Percentiles rank a stretch among this genome's conserved stretches.
Evolutionary conservation across 2,329 filamentous ascomycete genomes (phyloP).

Genomic region (Colletotrichum sp.): DNA sequence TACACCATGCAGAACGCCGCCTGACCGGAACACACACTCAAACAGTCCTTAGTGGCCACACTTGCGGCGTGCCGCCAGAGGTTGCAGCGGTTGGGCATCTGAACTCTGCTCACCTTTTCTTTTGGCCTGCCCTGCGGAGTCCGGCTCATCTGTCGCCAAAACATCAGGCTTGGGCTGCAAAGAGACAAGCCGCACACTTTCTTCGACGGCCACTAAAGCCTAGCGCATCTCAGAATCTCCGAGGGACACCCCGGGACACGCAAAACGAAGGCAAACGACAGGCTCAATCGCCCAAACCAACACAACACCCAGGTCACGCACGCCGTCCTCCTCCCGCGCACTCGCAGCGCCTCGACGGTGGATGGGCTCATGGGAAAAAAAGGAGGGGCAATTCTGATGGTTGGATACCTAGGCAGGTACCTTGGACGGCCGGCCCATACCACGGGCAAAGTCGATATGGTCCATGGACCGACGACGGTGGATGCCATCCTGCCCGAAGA

Average conservation of each 20-base stretch:
- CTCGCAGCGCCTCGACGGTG: background rate
- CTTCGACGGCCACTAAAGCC: constrained; percentile 2
- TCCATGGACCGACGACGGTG: background rate
- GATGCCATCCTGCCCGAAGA: constrained; percentile 14
- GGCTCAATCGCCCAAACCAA: background rate
- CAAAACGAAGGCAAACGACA: constrained; percentile 9
- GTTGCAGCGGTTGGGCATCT: constrained; percentile 1
- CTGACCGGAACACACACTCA: background rate
- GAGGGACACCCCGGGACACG: constrained; percentile 6
- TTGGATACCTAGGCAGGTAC: too few species aligned
- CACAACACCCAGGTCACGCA: background rate
- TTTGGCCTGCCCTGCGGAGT: background rate
- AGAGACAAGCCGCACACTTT: constrained; percentile 13
- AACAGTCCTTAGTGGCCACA: background rate
- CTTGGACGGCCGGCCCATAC: background rate
- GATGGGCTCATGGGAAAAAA: too few species aligned
- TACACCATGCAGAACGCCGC: background rate
- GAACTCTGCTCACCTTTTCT: background rate
- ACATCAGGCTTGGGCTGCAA: background rate
- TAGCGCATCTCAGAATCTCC: constrained; percentile 16
- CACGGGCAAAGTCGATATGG: background rate
- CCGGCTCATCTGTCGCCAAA: background rate
- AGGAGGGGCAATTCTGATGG: too few species aligned
- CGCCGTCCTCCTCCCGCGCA: background rate
- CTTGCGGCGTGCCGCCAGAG: background rate